Base-by-base conservation (phyloP, 1,284 basidiomycete species). In the Cystobasidium slooffiae region DNA sequence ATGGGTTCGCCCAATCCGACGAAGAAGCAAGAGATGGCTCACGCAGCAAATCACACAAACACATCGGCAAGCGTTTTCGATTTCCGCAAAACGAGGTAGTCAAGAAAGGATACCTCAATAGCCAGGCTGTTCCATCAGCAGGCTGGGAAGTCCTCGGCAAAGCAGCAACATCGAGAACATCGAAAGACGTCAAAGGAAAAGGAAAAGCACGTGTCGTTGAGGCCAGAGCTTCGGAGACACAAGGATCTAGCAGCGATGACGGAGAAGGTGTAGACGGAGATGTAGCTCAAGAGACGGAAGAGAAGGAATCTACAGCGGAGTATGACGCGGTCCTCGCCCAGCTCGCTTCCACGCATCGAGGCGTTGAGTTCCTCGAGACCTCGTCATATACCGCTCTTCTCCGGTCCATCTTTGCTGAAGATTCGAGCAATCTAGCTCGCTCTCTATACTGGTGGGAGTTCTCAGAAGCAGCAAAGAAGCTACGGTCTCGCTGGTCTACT, bases 401-500 rank as follows among this genome's bases (percentile, higher is more conserved):
- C 4, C 56, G 44, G n/a, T 61, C 68, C 7, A 62, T 69, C 22
- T 61, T 61, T 41, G 37, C 51, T 7, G 69, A 72, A 55, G 69
- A 72, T 12, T 62, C 69, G n/a, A 52, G 39, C 39, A 39, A 72
- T 64, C 51, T 72, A 51, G 43, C 69, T 20, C 8, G 22, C 20
- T 72, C 69, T 18, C 51, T 72, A 10, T 55, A 53, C 37, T 72
- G 69, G 69, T 72, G 69, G 69, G 61, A 62, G 22, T 63, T 64
- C 22, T 72, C 69, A 9, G 44, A 41, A 22, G 41, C 44, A 31
- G 69, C 69, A 10, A 46, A 51, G 46, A 7, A n/a, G 16, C 41
- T 63, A 51, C 43, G 61, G 16, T 12, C 22, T 37, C 39, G 20
- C 6, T 68, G 44, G 51, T 44, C 58, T 24, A 39, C 20, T 39